Percentiles rank a stretch among this genome's conserved stretches.
Evolutionary conservation across 345 rosid species (phyloP).

Genomic region (Citrus cavaleriei): DNA sequence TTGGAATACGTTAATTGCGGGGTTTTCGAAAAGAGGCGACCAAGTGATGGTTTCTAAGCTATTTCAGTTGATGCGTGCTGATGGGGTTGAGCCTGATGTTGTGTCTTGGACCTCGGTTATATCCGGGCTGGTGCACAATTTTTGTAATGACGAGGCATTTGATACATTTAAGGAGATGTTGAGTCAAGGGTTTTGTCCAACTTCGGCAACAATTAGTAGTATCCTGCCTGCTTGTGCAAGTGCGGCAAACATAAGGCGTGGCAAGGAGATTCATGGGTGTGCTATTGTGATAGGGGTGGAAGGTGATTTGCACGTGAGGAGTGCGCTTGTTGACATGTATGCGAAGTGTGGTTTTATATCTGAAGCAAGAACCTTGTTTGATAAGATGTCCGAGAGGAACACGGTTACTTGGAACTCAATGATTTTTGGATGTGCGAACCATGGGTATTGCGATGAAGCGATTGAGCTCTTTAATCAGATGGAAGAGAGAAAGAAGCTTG

Average conservation of each 20-base stretch:
- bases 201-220: conserved; percentile 58
- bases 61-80: conserved; percentile 41
- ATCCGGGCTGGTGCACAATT: conserved; percentile 74
- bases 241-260: conserved; percentile 37
- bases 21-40: conserved; percentile 61
- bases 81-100: conserved; percentile 64
- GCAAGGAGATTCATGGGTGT: conserved; percentile 72
- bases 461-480: conserved; percentile 58
- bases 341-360: conserved; percentile 68
- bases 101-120: conserved; percentile 80
- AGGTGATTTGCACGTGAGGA: conserved; percentile 56
- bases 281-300: conserved; percentile 62
- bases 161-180: conserved; percentile 58
- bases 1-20: conserved; percentile 63
- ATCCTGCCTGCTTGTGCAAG: conserved; percentile 73
- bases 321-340: conserved; percentile 85
- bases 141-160: conserved; percentile 48
- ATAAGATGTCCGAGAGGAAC: conserved; percentile 44
- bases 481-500: conserved; percentile 54
- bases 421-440: conserved; percentile 82
- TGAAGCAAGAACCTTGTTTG: conserved; percentile 57
- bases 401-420: conserved; percentile 79
- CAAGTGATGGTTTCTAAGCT: conserved; percentile 38
- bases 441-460: conserved; percentile 67
- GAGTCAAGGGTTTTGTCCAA: conserved; percentile 45